phyloP scores from a whole-genome alignment of 805 yeast genomes.

The Schizosaccharomyces japonicus region DNA sequence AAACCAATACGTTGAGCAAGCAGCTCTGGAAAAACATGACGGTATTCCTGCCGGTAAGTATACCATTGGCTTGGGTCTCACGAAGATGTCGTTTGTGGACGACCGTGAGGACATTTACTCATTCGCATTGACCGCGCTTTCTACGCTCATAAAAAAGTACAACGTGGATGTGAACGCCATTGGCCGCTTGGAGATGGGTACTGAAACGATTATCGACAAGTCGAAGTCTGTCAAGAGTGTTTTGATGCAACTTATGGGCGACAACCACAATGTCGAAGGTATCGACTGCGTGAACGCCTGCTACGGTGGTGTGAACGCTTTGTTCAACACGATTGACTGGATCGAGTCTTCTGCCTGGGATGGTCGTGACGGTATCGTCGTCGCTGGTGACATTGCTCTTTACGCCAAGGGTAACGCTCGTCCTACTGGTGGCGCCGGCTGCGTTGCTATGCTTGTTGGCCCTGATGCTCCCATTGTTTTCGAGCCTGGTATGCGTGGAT shows the following conservation, averaged over 20 bases:
- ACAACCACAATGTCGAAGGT: slow-evolving; percentile 81
- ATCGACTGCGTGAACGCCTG: slow-evolving; percentile 90
- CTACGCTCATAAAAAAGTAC: slow-evolving; percentile 55
- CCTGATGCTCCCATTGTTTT: slow-evolving; percentile 94
- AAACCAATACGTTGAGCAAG: slow-evolving; percentile 58
- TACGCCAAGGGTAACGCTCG: slow-evolving; percentile 94
- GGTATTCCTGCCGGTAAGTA: slow-evolving; percentile 83
- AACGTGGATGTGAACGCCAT: slow-evolving; percentile 54
- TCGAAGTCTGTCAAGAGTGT: slow-evolving; percentile 92
- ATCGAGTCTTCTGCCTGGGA: slow-evolving; percentile 91
- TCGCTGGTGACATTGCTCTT: slow-evolving; percentile 92
- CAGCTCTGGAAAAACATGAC: slow-evolving; percentile 63
- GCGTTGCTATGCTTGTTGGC: slow-evolving; percentile 82
- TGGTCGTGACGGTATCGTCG: slow-evolving; percentile 91
- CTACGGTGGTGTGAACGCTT: slow-evolving; percentile 93
- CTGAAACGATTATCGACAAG: slow-evolving; percentile 89
- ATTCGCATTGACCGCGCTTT: slow-evolving; percentile 67
- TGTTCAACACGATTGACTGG: slow-evolving; percentile 88
- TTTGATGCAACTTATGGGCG: slow-evolving; percentile 77
- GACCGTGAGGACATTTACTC: slow-evolving; percentile 96
- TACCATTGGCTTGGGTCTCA: slow-evolving; percentile 96
- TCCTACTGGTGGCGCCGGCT: slow-evolving; percentile 98
- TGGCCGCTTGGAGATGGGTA: slow-evolving; percentile 94
- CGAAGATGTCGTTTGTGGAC: slow-evolving; percentile 90
- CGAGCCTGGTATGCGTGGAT: slow-evolving; percentile 58